These are phyloP conservation scores for Mycena latifolia DNA, from an alignment of 768 basidiomycete genomes.

Conservation along the genomic window DNA sequence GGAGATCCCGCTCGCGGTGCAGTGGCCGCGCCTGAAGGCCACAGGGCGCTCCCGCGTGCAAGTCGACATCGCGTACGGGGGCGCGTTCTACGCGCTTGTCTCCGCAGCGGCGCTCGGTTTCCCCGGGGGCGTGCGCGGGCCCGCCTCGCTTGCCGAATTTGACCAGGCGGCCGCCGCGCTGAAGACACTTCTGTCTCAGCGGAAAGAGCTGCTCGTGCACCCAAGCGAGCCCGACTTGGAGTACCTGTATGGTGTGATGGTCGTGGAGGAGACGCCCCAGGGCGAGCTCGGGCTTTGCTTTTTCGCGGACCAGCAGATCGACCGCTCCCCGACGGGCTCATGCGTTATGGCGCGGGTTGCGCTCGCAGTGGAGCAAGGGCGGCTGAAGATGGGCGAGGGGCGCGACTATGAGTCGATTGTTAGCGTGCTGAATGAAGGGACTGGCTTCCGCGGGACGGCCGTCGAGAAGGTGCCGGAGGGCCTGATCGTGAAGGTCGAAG, in stretches of 20 bases:
- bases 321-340: constrained; percentile 55
- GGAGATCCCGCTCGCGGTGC: constrained; percentile 42
- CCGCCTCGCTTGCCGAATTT: constrained; percentile 37
- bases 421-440: constrained; percentile 37
- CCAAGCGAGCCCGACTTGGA: constrained; percentile 48
- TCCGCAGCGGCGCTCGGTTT: constrained; percentile 50
- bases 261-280: constrained; percentile 42
- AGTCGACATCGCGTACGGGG: constrained; percentile 53
- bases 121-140: constrained; percentile 35
- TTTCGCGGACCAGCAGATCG: constrained; percentile 54
- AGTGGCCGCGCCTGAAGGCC: constrained; percentile 42
- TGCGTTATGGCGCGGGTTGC: constrained; percentile 54
- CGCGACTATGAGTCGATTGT: constrained; percentile 51
- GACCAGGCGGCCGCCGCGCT: constrained; percentile 46
- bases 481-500: constrained; percentile 45
- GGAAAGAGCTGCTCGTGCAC: constrained; percentile 43
- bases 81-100: constrained; percentile 55
- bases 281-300: constrained; percentile 47
- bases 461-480: constrained; percentile 31
- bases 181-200: constrained; percentile 40
- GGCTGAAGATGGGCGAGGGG: constrained; percentile 42
- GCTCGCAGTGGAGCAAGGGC: constrained; percentile 47
- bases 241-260: constrained; percentile 53
- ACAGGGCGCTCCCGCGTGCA: constrained; percentile 34
- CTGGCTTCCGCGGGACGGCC: constrained; percentile 44